Conservation (phyloP, 805 yeast genomes). For the Monosporozyma siamensis region DNA sequence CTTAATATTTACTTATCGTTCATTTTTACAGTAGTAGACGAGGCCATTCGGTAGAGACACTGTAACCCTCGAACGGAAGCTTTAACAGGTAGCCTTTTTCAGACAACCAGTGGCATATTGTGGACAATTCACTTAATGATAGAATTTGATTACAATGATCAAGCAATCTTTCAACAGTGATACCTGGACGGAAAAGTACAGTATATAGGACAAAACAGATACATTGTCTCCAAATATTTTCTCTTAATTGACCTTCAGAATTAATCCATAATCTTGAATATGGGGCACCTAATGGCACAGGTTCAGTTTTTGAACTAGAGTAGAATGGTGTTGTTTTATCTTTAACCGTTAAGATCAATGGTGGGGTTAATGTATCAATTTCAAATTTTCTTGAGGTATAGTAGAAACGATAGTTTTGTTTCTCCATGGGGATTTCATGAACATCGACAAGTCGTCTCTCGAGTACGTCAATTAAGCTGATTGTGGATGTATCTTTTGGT, state of each 20-base stretch:
- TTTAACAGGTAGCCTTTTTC: conserved; percentile 21
- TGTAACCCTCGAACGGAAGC: conserved; percentile 16
- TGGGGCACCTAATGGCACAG: conserved; percentile 52
- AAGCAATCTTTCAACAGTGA: conserved; percentile 23
- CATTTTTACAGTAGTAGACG: conserved; percentile 7
- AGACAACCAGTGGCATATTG: conserved; percentile 39
- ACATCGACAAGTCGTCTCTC: conserved; percentile 35
- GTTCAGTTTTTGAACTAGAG: conserved; percentile 11
- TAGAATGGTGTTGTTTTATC: conserved; percentile 6
- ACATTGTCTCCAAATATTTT: conserved; percentile 49
- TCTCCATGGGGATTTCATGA: conserved; percentile 46
- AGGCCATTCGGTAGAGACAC: conserved; percentile 21
- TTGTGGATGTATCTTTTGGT: conserved; percentile 54
- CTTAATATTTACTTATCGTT: not conserved
- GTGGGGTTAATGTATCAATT: conserved; percentile 46
- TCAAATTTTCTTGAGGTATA: conserved; percentile 74
- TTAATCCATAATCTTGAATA: conserved; percentile 70
- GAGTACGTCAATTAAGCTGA: conserved; percentile 47
- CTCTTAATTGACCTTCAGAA: conserved; percentile 50
- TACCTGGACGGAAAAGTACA: conserved; percentile 49
- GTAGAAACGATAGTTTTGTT: conserved; percentile 42
- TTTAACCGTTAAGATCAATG: conserved; percentile 40
- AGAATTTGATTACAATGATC: conserved; percentile 22
- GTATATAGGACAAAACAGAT: conserved; percentile 38
- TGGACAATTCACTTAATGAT: conserved; percentile 32